A percentile compares a stretch with the other conserved stretches of the same genome.
phyloP scores from a whole-genome alignment of 1,284 basidiomycete genomes.

The Cutaneotrichosporon arboriforme region DNA sequence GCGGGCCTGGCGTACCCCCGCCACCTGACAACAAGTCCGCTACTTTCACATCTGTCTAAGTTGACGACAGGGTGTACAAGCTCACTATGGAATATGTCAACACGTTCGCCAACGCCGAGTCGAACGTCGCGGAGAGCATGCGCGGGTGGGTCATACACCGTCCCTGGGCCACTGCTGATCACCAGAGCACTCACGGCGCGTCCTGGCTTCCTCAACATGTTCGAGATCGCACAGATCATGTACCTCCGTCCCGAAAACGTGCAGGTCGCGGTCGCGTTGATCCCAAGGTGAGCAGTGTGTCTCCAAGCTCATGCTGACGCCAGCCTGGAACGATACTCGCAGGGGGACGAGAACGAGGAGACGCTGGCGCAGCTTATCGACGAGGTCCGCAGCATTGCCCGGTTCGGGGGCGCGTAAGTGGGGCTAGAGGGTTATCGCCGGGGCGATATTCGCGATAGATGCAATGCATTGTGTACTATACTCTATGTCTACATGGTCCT shows the following conservation, averaged over 20 bases:
- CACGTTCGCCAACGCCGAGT: conserved; percentile 34
- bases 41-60: not conserved
- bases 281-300: conserved; percentile 35
- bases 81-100: conserved; percentile 35
- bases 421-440: no score
- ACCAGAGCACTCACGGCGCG: conserved; percentile 27
- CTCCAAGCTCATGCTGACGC: not conserved
- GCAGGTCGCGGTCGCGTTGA: conserved; percentile 40
- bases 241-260: conserved; percentile 38
- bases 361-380: conserved; percentile 33
- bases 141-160: conserved; percentile 26
- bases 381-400: conserved; percentile 32
- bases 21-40: conserved; percentile 44
- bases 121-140: conserved; percentile 34
- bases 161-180: not conserved
- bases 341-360: conserved; percentile 31
- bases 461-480: no score
- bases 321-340: conserved; percentile 39
- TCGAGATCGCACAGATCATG: conserved; percentile 46
- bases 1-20: conserved; percentile 30
- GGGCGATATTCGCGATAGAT: no score
- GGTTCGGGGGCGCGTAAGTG: conserved; percentile 21
- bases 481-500: no score
- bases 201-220: conserved; percentile 40
- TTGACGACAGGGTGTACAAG: conserved; percentile 37